phyloP scores from a whole-genome alignment of 1,284 basidiomycete species.

The Ceratobasidium sp. region DNA sequence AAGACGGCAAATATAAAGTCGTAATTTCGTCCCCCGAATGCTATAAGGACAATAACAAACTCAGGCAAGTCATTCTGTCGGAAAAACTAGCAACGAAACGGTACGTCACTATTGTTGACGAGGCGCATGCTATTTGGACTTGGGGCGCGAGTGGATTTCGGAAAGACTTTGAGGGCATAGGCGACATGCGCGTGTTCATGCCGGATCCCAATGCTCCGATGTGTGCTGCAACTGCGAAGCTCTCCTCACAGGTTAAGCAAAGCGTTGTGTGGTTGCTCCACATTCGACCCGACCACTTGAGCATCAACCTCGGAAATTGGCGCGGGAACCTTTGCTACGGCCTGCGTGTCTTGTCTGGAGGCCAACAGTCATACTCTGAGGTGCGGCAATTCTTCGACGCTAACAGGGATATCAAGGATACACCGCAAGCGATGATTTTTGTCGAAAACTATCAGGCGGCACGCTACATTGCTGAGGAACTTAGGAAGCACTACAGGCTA shows the following conservation, averaged over 20 bases:
- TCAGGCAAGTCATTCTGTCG: not conserved
- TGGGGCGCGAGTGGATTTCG: not conserved
- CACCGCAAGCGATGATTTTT: slow-evolving; percentile 2
- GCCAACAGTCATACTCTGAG: not conserved
- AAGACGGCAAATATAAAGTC: not conserved
- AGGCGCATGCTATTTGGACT: not conserved
- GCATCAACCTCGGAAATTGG: not conserved
- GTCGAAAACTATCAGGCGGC: not conserved
- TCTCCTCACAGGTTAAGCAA: not conserved
- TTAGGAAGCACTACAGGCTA: not conserved
- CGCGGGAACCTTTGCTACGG: not conserved
- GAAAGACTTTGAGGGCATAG: not conserved
- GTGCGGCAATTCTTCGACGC: not conserved
- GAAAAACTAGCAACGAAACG: not conserved
- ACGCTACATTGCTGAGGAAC: not conserved
- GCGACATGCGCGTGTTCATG: not conserved
- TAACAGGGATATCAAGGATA: not conserved
- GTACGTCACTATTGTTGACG: not conserved
- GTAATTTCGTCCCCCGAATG: not conserved
- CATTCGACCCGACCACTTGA: not conserved
- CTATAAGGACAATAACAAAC: not conserved
- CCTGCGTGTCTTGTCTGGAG: not conserved
- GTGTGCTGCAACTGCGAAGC: not conserved
- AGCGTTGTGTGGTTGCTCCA: not conserved
- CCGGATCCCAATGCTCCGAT: no score